phyloP scores from a whole-genome alignment of 371 early-diverging fungal species.

The Saksenaea vasiformis region DNA sequence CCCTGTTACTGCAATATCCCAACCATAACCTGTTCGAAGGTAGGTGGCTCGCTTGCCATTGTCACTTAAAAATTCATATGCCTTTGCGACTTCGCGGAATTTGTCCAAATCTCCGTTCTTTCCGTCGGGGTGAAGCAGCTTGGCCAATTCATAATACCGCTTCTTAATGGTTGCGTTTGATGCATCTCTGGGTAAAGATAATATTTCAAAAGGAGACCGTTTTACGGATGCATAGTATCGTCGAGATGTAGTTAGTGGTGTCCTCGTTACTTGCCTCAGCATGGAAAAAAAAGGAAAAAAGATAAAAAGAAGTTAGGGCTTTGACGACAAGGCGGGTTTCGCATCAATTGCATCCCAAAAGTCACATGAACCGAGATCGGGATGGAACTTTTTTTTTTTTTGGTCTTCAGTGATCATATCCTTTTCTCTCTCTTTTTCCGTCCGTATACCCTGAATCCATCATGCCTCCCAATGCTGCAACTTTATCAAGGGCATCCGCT shows the following conservation, averaged over 20 bases:
- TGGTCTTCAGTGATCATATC: neutral
- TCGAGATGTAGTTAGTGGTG: conserved; percentile 9
- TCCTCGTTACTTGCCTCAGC: neutral
- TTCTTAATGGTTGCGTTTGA: conserved; percentile 34
- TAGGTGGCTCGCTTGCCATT: conserved; percentile 24
- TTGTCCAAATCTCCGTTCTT: conserved; percentile 29
- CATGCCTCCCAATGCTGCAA: conserved; percentile 7
- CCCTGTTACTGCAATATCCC: conserved; percentile 22
- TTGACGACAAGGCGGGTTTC: too few species aligned
- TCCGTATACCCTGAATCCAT: neutral
- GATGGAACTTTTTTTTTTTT: conserved; percentile 3
- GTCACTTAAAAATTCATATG: conserved; percentile 39
- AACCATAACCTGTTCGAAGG: conserved; percentile 32
- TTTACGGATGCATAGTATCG: conserved; percentile 17
- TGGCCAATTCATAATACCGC: conserved; percentile 43
- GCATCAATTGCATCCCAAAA: conserved; percentile 21
- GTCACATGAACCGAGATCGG: neutral
- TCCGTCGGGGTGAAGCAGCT: conserved; percentile 43
- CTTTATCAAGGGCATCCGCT: conserved; percentile 1
- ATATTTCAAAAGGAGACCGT: conserved; percentile 34
- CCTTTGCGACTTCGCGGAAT: conserved; percentile 38
- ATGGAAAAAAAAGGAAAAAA: conserved; percentile 6
- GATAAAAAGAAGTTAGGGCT: neutral
- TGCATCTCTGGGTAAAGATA: conserved; percentile 25
- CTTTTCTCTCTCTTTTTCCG: conserved; percentile 5